phyloP scores from a whole-genome alignment of 75 land plant genomes.

The Sequoiadendron giganteum region DNA sequence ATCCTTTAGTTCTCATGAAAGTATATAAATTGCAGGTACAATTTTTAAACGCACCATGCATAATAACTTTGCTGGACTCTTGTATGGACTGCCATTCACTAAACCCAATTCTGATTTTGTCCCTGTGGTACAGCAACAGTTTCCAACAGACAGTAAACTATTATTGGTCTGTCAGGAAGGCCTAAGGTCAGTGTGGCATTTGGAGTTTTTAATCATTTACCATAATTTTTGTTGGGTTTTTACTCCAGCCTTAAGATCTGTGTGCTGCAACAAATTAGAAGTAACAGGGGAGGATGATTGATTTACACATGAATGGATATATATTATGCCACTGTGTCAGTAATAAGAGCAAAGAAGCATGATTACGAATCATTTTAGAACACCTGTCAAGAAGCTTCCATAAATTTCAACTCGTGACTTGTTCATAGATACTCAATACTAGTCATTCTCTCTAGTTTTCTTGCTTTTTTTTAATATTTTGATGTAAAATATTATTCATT shows the following conservation, averaged over 20 bases:
- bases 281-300: neutral
- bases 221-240: neutral
- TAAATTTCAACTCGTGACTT: neutral
- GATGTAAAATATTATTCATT: neutral
- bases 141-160: constrained; percentile 64
- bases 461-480: neutral
- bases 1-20: neutral
- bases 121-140: constrained; percentile 61
- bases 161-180: constrained; percentile 96
- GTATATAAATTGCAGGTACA: constrained; percentile 57
- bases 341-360: neutral
- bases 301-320: neutral
- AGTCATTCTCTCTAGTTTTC: neutral
- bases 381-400: neutral
- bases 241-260: neutral
- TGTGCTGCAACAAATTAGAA: neutral
- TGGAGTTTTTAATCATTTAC: neutral
- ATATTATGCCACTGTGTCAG: neutral
- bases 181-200: constrained; percentile 52
- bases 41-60: constrained; percentile 69
- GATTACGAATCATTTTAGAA: neutral
- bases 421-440: neutral
- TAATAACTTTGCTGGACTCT: constrained; percentile 85
- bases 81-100: constrained; percentile 89
- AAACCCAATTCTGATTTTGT: constrained; percentile 87